Evolutionary conservation across 202 grass and related monocot species (phyloP).

Genomic region (Elaeis oleifera): DNA sequence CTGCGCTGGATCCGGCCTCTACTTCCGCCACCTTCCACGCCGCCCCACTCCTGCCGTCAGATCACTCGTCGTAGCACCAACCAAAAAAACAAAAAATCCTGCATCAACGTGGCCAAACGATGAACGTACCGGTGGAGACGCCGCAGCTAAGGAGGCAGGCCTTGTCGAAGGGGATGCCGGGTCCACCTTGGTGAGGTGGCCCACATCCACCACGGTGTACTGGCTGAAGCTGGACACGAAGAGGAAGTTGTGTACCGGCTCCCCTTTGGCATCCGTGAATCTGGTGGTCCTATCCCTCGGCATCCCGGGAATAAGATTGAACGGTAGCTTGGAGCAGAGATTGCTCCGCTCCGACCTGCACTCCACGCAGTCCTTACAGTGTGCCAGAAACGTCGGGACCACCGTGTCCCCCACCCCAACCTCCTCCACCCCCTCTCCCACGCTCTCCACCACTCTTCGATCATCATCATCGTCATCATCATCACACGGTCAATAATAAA

Average conservation of each 20-base stretch:
- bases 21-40: slow-evolving; percentile 67
- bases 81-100: not conserved
- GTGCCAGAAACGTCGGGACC: slow-evolving; percentile 54
- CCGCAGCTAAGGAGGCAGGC: slow-evolving; percentile 88
- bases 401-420: slow-evolving; percentile 53
- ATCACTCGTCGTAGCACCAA: not conserved
- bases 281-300: slow-evolving; percentile 46
- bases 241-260: slow-evolving; percentile 49
- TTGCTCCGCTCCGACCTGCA: slow-evolving; percentile 69
- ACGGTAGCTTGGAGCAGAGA: slow-evolving; percentile 48
- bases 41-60: slow-evolving; percentile 50
- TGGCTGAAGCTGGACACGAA: slow-evolving; percentile 78
- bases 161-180: slow-evolving; percentile 30
- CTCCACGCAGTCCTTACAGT: slow-evolving; percentile 68
- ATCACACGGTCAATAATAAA: not conserved
- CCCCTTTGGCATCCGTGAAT: slow-evolving; percentile 40
- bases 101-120: not conserved
- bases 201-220: slow-evolving; percentile 84
- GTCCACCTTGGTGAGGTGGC: slow-evolving; percentile 44
- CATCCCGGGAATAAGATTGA: slow-evolving; percentile 41
- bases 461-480: not conserved
- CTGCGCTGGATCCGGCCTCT: slow-evolving; percentile 60
- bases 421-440: slow-evolving; percentile 46
- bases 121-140: slow-evolving; percentile 47
- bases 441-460: slow-evolving; percentile 74